Percentiles rank a stretch among this genome's conserved stretches.
phyloP scores from a whole-genome alignment of 108 stramenopile species.

The Nitzschia sp. region DNA sequence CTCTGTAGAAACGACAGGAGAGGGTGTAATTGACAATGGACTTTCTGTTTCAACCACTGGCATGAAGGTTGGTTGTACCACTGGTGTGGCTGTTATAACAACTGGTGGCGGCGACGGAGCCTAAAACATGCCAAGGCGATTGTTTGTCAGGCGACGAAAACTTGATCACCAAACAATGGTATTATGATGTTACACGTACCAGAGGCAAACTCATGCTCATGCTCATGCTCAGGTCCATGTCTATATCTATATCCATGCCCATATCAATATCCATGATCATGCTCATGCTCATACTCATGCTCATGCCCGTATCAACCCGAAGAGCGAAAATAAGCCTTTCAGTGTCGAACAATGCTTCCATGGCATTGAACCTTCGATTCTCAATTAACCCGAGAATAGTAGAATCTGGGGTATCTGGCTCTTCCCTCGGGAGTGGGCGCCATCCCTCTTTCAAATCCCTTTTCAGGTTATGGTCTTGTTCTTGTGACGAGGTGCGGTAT shows the following conservation, averaged over 20 bases:
- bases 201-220: slow-evolving; percentile 9
- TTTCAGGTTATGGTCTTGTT: not conserved
- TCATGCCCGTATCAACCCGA: slow-evolving; percentile 1
- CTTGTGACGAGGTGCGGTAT: not conserved
- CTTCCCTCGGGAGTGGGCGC: not conserved
- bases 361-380: slow-evolving; percentile 5
- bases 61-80: no score
- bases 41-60: no score
- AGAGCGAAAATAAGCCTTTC: slow-evolving; percentile 9
- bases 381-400: not conserved
- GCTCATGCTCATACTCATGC: slow-evolving; percentile 16
- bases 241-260: no score
- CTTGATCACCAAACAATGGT: slow-evolving; percentile 1
- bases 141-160: no score
- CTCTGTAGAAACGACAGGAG: no score
- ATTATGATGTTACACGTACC: no score
- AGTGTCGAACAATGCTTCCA: slow-evolving; percentile 15
- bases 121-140: no score
- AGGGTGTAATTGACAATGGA: no score
- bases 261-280: slow-evolving; percentile 4
- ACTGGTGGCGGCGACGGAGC: no score
- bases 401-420: not conserved
- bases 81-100: no score
- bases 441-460: not conserved
- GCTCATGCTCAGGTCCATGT: no score